Evolutionary conservation across 805 yeast genomes (phyloP).

Genomic region (Schizosaccharomyces octosporus): DNA sequence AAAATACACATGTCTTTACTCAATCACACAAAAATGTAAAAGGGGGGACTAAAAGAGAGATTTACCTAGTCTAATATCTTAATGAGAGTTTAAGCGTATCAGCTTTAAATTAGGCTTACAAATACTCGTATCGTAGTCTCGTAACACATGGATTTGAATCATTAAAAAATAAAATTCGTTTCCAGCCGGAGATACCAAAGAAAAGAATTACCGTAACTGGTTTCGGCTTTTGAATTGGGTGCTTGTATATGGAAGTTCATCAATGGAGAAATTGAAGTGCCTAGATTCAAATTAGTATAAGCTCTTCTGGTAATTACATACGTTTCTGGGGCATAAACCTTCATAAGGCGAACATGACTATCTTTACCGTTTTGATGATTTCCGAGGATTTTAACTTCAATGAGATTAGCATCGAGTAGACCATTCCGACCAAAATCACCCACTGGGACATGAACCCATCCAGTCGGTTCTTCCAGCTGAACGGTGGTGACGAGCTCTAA

Average conservation of each 20-base stretch:
- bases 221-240: neutral
- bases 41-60: too few relatives aligned
- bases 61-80: too few relatives aligned
- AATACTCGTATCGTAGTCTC: too few relatives aligned
- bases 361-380: constrained; percentile 95
- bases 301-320: constrained; percentile 2
- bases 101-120: too few relatives aligned
- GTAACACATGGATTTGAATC: too few relatives aligned
- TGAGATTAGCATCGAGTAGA: constrained; percentile 37
- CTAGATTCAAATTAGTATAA: neutral
- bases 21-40: too few relatives aligned
- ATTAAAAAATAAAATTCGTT: too few relatives aligned
- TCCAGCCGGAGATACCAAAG: neutral
- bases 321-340: constrained; percentile 25
- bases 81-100: too few relatives aligned
- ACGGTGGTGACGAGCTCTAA: constrained; percentile 38
- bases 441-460: constrained; percentile 51
- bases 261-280: neutral
- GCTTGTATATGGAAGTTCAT: neutral
- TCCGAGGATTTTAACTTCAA: constrained; percentile 35
- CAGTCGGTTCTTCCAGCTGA: constrained; percentile 39
- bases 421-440: constrained; percentile 24
- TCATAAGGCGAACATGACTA: constrained; percentile 60
- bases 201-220: neutral
- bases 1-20: too few relatives aligned